A percentile compares a stretch with the other conserved stretches of the same genome.
Evolutionary conservation across 2,329 filamentous ascomycete genomes (phyloP).

Genomic region (Zymoseptoria passerinii): DNA sequence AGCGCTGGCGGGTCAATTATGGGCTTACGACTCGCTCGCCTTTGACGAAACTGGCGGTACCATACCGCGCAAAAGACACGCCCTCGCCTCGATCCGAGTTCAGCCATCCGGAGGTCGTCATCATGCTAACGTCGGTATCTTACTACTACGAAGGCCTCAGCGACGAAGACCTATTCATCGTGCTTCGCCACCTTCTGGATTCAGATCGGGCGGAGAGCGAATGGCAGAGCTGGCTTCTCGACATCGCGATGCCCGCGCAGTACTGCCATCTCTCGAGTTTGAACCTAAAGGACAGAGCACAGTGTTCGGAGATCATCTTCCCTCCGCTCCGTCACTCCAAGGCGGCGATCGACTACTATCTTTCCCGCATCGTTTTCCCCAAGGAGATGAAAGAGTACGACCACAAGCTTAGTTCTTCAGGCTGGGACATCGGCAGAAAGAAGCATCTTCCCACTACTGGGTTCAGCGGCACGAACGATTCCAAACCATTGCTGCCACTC

Average conservation of each 20-base stretch:
- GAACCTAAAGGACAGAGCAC: slow-evolving; percentile 11
- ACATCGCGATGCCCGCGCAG: slow-evolving; percentile 4
- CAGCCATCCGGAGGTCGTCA: slow-evolving; percentile 59
- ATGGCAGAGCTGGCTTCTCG: slow-evolving; percentile 21
- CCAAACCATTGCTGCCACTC: slow-evolving; percentile 49
- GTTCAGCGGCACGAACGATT: slow-evolving; percentile 66
- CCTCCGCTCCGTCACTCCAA: slow-evolving; percentile 46
- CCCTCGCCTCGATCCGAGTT: slow-evolving; percentile 58
- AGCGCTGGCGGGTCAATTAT: slow-evolving; percentile 60
- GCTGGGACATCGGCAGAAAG: slow-evolving; percentile 55
- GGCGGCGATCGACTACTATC: slow-evolving; percentile 53
- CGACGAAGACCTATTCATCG: slow-evolving; percentile 36
- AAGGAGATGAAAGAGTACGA: slow-evolving; percentile 57
- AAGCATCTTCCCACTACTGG: slow-evolving; percentile 53
- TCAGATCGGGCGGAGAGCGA: slow-evolving; percentile 22
- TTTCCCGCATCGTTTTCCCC: slow-evolving; percentile 60
- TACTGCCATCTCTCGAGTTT: slow-evolving; percentile 17
- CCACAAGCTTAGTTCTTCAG: slow-evolving; percentile 55
- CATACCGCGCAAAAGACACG: slow-evolving; percentile 57
- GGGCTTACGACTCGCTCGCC: slow-evolving; percentile 43
- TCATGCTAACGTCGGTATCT: slow-evolving; percentile 56
- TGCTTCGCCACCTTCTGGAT: slow-evolving; percentile 17
- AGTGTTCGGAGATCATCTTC: slow-evolving; percentile 17
- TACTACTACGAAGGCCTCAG: slow-evolving; percentile 59
- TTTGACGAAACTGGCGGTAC: slow-evolving; percentile 49